phyloP scores from a whole-genome alignment of 306 rosid species.

The Corylus heterophylla region DNA sequence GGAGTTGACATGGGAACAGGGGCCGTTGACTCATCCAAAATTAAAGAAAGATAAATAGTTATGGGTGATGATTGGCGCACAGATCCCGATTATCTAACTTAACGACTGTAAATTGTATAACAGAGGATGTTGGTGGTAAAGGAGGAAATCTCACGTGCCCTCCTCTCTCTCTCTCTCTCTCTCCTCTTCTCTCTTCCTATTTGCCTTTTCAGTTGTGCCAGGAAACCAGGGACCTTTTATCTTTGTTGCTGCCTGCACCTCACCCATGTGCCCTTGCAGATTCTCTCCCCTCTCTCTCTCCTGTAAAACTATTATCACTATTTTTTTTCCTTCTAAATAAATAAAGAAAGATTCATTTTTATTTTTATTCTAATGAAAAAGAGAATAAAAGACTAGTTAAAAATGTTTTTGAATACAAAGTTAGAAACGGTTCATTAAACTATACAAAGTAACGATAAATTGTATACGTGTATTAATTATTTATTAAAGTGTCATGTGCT shows the following conservation, averaged over 20 bases:
- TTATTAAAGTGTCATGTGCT: no score
- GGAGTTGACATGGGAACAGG: conserved; percentile 48
- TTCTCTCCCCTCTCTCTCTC: conserved; percentile 2
- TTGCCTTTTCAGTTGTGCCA: conserved; percentile 35
- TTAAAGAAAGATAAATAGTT: conserved; percentile 24
- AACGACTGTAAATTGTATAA: not conserved
- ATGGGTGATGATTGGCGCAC: conserved; percentile 61
- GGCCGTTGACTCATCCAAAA: conserved; percentile 27
- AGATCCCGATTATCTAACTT: conserved; percentile 45
- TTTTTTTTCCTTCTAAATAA: no score
- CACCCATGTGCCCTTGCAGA: conserved; percentile 38
- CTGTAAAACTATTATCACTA: no score
- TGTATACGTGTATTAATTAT: no score
- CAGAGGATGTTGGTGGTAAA: conserved; percentile 35
- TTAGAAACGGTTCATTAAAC: no score
- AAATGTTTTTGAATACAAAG: no score
- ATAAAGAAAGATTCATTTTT: no score
- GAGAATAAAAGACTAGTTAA: no score
- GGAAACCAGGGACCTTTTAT: conserved; percentile 32
- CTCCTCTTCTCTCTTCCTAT: conserved; percentile 10
- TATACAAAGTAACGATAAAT: no score
- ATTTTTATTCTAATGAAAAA: no score
- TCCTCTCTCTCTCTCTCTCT: not conserved
- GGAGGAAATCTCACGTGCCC: conserved; percentile 62
- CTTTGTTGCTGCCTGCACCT: conserved; percentile 12